These are phyloP conservation scores for Nigrospora sphaerica DNA, from an alignment of 2,329 filamentous ascomycete genomes.

Conservation along the genomic window DNA sequence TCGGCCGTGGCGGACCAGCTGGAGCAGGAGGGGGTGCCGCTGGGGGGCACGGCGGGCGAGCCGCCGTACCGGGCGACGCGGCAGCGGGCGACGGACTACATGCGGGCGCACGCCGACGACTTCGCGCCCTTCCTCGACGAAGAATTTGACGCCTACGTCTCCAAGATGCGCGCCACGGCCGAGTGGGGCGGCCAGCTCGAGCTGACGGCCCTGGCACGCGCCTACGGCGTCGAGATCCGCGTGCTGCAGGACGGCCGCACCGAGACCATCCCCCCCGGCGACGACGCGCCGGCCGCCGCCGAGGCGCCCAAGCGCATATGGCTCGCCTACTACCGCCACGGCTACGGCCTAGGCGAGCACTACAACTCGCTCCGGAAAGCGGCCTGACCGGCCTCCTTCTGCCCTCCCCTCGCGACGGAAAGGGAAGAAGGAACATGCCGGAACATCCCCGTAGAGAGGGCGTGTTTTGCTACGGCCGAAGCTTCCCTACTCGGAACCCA, in stretches of 20 bases:
- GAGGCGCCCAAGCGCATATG: constrained; percentile 57
- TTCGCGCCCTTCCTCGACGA: constrained; percentile 87
- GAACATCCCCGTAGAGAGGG: no score
- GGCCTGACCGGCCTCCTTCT: neutral
- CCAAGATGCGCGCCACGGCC: constrained; percentile 75
- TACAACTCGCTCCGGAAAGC: constrained; percentile 77
- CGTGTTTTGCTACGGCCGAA: no score
- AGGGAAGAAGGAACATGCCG: no score
- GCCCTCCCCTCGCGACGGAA: no score
- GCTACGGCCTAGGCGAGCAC: constrained; percentile 91
- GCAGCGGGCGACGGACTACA: constrained; percentile 68
- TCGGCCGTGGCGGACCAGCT: constrained; percentile 86
- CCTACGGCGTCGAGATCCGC: constrained; percentile 73
- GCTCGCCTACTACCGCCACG: constrained; percentile 92
- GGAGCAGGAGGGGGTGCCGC: constrained; percentile 38
- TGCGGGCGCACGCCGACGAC: constrained; percentile 65
- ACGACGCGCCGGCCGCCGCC: constrained; percentile 27
- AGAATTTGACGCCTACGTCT: constrained; percentile 63
- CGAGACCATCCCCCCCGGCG: constrained; percentile 61
- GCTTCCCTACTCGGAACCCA: no score
- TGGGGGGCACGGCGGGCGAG: constrained; percentile 26
- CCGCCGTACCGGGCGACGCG: constrained; percentile 61
- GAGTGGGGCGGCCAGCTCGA: constrained; percentile 97
- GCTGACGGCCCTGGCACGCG: constrained; percentile 73
- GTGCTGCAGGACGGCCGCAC: constrained; percentile 80